Evolutionary conservation across 2,329 filamentous ascomycete species (phyloP), one percentile per base, ranked within the genome.

Genomic region (Stemphylium lycopersici): DNA sequence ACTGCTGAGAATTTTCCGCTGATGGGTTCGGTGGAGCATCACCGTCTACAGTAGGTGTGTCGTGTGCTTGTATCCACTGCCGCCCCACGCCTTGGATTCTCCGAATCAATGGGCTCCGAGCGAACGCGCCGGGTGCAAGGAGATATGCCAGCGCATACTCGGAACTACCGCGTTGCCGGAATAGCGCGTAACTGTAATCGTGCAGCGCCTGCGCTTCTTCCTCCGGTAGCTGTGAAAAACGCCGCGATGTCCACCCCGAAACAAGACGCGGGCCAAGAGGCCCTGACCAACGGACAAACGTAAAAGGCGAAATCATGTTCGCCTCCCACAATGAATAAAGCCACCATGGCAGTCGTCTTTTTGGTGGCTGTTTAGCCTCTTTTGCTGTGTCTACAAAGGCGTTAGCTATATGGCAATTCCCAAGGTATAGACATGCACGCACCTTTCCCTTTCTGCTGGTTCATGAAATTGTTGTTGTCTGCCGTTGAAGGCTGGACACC

Each of bases 101-200:
- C 60, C 91, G 84, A 73, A 98, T 95, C 6, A 98, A 77, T 0
- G 95, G 95, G 48, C 86, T 89, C 43, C 95, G 88, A 1, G 95
- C 95, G 67, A 93, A 96, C 0, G 95, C 95, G 0, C 95, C 95
- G 0, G 95, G 95, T 0, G 95, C 95, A 11, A 99, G 88, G 46
- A 99, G 86, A 69, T 98, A 97, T 0, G 91, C 87, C 0, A 99
- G 83, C 0, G 90, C 93, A 72, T 98, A 99, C 75, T 99, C 95
- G 49, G 93, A 93, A 66, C 90, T 95, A 32, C 95, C 95, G 15
- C 89, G 86, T 73, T 96, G 91, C 55, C 90, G 88, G 81, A 99
- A 99, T 36, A 99, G 87, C 8, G 90, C 90, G 76, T 98, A 99
- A 18, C 91, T 88, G 77, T 99, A 99, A 69, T 93, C 88, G 77